Evolutionary conservation across 352 stramenopile genomes (phyloP).

Genomic region (Pythium brassicae): DNA sequence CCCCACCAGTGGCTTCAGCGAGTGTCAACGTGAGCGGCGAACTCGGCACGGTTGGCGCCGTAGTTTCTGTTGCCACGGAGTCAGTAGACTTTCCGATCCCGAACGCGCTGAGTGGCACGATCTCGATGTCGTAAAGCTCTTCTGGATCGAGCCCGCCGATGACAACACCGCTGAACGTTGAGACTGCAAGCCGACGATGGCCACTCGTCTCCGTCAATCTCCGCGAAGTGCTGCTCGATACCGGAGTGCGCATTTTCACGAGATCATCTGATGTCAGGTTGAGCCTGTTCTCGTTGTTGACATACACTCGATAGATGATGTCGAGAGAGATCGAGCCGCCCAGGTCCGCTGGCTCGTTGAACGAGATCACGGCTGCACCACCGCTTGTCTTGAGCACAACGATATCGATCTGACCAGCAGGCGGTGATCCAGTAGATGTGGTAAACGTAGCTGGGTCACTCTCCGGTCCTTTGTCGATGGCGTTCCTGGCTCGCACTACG

Average conservation of each 20-base stretch:
- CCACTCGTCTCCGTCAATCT: slow-evolving; percentile 5
- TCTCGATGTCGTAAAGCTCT: slow-evolving; percentile 47
- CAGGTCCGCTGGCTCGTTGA: slow-evolving; percentile 52
- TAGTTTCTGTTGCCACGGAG: slow-evolving; percentile 23
- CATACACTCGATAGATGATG: slow-evolving; percentile 47
- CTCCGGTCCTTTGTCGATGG: slow-evolving; percentile 24
- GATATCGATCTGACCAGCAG: slow-evolving; percentile 27
- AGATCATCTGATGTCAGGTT: slow-evolving; percentile 36
- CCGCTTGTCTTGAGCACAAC: slow-evolving; percentile 26
- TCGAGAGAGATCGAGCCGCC: slow-evolving; percentile 27
- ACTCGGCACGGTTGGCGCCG: slow-evolving; percentile 23
- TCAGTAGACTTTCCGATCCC: slow-evolving; percentile 22
- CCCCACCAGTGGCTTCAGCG: slow-evolving; percentile 27
- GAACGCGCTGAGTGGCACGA: slow-evolving; percentile 31
- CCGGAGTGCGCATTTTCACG: neutral
- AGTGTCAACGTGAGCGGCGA: slow-evolving; percentile 18
- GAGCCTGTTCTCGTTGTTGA: slow-evolving; percentile 26
- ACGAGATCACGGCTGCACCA: slow-evolving; percentile 39
- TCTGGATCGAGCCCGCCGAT: slow-evolving; percentile 44
- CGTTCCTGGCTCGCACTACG: slow-evolving; percentile 38
- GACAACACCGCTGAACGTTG: slow-evolving; percentile 13
- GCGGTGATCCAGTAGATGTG: slow-evolving; percentile 26
- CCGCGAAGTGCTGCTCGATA: neutral
- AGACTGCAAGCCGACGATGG: slow-evolving; percentile 10
- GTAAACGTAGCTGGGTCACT: slow-evolving; percentile 27